A percentile compares a stretch with the other conserved stretches of the same genome.
phyloP scores from a whole-genome alignment of 345 rosid species.

The Crucihimalaya himalaica region DNA sequence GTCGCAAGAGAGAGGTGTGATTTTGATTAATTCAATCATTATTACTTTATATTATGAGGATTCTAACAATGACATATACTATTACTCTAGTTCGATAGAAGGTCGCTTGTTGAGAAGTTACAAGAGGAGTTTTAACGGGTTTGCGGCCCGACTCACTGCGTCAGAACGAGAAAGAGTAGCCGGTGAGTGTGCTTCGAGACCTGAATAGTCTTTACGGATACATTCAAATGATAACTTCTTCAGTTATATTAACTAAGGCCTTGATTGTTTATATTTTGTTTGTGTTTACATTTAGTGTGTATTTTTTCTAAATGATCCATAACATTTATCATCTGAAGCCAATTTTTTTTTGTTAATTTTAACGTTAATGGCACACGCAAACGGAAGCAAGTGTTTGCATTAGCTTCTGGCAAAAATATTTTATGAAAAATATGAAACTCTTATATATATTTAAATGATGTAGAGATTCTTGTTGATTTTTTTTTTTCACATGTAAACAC shows the following conservation, averaged over 20 bases:
- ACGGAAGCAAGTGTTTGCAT: not conserved
- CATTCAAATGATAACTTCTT: not conserved
- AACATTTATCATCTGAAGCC: not conserved
- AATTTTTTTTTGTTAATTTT: not conserved
- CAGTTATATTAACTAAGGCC: too few species aligned
- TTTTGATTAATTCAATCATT: not conserved
- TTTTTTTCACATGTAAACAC: too few species aligned
- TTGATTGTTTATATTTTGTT: too few species aligned
- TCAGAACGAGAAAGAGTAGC: slow-evolving; percentile 48
- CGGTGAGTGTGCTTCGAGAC: slow-evolving; percentile 46
- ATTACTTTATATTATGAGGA: not conserved
- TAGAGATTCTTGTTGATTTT: too few species aligned
- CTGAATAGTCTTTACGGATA: slow-evolving; percentile 1
- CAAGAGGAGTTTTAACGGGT: slow-evolving; percentile 61
- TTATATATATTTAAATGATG: not conserved
- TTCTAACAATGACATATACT: not conserved
- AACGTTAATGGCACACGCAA: not conserved
- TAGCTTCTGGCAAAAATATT: not conserved
- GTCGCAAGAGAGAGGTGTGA: slow-evolving; percentile 31
- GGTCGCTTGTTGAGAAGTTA: slow-evolving; percentile 50
- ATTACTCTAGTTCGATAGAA: slow-evolving; percentile 27
- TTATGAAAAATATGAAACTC: not conserved
- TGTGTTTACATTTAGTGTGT: not conserved
- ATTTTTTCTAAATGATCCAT: not conserved
- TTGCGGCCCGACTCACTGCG: slow-evolving; percentile 51